phyloP scores from a whole-genome alignment of 2,329 filamentous ascomycete species.

The Verticillium zaregamsianum region DNA sequence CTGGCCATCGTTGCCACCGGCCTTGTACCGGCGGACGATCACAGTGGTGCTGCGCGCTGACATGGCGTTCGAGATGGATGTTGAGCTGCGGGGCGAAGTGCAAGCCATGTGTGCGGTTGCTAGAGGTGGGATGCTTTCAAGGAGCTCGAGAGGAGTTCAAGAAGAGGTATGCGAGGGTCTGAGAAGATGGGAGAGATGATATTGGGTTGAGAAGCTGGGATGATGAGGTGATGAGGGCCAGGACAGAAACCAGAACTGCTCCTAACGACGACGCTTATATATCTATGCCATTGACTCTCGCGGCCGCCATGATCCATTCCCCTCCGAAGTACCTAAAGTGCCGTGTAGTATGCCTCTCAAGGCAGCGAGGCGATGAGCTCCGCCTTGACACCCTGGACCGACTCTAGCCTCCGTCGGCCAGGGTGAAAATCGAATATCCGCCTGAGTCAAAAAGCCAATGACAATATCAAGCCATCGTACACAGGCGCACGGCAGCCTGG shows the following conservation, averaged over 20 bases:
- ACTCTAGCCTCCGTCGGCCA: neutral
- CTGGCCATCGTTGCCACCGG: neutral
- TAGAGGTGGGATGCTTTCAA: neutral
- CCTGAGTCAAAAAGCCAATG: neutral
- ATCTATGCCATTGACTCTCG: neutral
- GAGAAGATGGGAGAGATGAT: neutral
- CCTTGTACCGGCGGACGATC: neutral
- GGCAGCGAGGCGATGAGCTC: neutral
- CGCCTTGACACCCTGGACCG: neutral
- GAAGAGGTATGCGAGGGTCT: neutral
- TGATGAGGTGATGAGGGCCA: neutral
- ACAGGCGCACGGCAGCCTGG: neutral
- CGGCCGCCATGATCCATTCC: neutral
- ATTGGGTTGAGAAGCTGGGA: neutral
- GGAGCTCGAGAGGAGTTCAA: neutral
- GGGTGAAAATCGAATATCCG: neutral
- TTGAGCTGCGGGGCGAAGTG: neutral
- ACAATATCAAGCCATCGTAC: neutral
- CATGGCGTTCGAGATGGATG: neutral
- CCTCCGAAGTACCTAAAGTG: neutral
- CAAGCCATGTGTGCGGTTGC: neutral
- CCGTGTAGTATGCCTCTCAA: neutral
- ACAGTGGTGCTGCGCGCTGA: neutral
- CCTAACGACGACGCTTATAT: neutral
- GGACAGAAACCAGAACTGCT: neutral